phyloP scores from a whole-genome alignment of 306 rosid species.

The Sicyos baderoa region DNA sequence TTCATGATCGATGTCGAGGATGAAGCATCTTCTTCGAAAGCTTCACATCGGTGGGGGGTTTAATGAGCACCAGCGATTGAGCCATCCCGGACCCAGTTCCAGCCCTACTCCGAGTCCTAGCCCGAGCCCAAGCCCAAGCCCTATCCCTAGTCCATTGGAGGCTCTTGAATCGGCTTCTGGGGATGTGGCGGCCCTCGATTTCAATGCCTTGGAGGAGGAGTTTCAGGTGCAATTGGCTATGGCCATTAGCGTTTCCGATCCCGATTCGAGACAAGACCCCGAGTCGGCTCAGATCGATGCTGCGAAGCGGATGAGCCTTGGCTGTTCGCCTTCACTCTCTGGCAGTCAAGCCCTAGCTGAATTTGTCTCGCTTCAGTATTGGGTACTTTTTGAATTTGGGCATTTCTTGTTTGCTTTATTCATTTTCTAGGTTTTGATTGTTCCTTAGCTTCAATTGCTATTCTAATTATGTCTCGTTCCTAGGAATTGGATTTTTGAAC shows the following conservation, averaged over 20 bases:
- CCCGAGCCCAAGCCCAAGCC: neutral
- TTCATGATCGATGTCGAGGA: constrained; percentile 82
- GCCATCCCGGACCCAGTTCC: constrained; percentile 29
- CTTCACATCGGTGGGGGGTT: constrained; percentile 95
- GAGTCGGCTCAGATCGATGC: constrained; percentile 99
- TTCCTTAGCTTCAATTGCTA: neutral
- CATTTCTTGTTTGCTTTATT: neutral
- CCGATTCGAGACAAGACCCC: constrained; percentile 58
- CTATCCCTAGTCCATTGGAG: neutral
- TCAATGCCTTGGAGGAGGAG: constrained; percentile 81
- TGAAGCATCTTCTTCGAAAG: constrained; percentile 90
- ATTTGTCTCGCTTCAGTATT: constrained; percentile 23
- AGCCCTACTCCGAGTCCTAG: constrained; percentile 23
- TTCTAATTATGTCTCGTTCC: neutral
- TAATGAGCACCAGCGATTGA: constrained; percentile 49
- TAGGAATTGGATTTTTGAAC: neutral
- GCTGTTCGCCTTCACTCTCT: constrained; percentile 42
- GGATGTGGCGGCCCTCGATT: constrained; percentile 46
- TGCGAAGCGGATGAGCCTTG: constrained; percentile 95
- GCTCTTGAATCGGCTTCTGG: constrained; percentile 30
- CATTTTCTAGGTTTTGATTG: constrained; percentile 4
- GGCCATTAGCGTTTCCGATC: constrained; percentile 95
- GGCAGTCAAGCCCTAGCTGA: constrained; percentile 17
- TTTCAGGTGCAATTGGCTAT: constrained; percentile 92
- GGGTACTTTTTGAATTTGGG: constrained; percentile 15